Conservation (phyloP, 2,329 filamentous ascomycete species). For the Colletotrichum camelliae region DNA sequence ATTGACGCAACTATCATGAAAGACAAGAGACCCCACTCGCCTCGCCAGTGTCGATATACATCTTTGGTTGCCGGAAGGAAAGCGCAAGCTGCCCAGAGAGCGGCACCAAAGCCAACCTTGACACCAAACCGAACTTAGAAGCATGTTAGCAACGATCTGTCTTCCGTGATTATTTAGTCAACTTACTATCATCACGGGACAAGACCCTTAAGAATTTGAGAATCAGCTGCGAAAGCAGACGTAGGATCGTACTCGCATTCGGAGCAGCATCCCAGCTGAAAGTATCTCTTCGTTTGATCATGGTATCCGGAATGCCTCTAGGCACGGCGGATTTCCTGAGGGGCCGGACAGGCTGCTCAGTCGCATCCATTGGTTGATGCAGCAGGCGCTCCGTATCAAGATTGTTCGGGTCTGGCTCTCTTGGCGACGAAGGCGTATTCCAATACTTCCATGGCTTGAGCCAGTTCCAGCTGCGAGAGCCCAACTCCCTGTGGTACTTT, state of each 20-base stretch:
- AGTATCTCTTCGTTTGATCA: constrained; percentile 57
- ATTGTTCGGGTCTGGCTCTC: constrained; percentile 33
- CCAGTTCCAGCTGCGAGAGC: constrained; percentile 80
- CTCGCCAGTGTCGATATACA: constrained; percentile 85
- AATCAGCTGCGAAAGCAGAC: constrained; percentile 49
- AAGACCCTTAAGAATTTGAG: constrained; percentile 53
- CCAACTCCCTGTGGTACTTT: constrained; percentile 71
- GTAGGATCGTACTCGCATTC: constrained; percentile 47
- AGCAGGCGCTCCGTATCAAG: constrained; percentile 49
- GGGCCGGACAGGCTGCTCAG: constrained; percentile 44
- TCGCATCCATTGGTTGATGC: constrained; percentile 22
- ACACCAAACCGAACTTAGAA: constrained; percentile 73
- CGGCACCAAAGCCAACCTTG: constrained; percentile 91
- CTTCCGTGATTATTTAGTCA: constrained; percentile 24
- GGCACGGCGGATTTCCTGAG: constrained; percentile 61
- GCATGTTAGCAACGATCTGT: neutral
- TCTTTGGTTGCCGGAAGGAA: constrained; percentile 82
- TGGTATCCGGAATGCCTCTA: constrained; percentile 59
- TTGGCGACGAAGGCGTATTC: neutral
- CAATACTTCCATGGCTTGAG: constrained; percentile 72
- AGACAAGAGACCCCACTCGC: constrained; percentile 94
- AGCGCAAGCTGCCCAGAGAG: constrained; percentile 86
- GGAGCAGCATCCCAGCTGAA: constrained; percentile 63
- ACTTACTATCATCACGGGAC: constrained; percentile 58
- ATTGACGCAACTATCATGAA: constrained; percentile 99